A percentile compares a stretch with the other conserved stretches of the same genome.
Evolutionary conservation across 768 basidiomycete species (phyloP).

Genomic region (Agrocybe praecox): DNA sequence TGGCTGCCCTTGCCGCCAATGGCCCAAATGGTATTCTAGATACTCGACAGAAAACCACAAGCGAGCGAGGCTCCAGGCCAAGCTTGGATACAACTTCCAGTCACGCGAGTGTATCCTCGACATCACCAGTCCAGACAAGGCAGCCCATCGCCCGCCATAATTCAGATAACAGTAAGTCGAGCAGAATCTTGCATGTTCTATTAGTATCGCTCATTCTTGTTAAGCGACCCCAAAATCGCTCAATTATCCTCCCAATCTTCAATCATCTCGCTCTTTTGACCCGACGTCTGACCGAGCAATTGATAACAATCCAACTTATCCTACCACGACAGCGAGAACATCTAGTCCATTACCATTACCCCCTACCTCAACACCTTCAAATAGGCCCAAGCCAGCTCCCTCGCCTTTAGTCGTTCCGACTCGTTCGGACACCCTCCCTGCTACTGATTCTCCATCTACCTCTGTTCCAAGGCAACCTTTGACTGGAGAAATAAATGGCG

Average conservation of each 20-base stretch:
- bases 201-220: constrained; percentile 12
- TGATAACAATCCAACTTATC: constrained; percentile 24
- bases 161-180: constrained; percentile 38
- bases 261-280: constrained; percentile 44
- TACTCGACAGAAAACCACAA: constrained; percentile 28
- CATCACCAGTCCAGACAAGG: constrained; percentile 16
- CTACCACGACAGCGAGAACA: constrained; percentile 11
- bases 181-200: constrained; percentile 1
- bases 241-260: constrained; percentile 30
- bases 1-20: constrained; percentile 26
- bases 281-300: constrained; percentile 29
- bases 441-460: constrained; percentile 30
- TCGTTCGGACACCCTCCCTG: constrained; percentile 33
- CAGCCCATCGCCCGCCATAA: constrained; percentile 31
- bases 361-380: constrained; percentile 20
- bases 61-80: constrained; percentile 27
- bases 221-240: constrained; percentile 30
- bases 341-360: constrained; percentile 22
- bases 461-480: constrained; percentile 31
- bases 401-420: constrained; percentile 41
- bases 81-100: constrained; percentile 28
- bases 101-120: constrained; percentile 13
- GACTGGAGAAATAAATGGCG: constrained; percentile 14
- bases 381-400: constrained; percentile 35
- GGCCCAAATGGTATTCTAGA: constrained; percentile 17